These are phyloP conservation scores for Acer negundo DNA, from an alignment of 345 rosid genomes.

Conservation along the genomic window DNA sequence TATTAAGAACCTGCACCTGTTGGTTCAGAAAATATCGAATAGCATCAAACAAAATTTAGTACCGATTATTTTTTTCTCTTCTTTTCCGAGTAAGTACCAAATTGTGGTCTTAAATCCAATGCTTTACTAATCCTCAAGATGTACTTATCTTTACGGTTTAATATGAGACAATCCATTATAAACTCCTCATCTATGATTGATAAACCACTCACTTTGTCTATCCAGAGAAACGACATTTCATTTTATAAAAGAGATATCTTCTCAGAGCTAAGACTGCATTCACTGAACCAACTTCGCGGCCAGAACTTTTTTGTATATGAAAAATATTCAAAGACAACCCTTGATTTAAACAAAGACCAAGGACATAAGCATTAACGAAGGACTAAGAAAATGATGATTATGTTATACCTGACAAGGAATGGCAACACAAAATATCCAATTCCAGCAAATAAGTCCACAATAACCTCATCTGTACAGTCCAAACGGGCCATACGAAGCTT, in stretches of 20 bases:
- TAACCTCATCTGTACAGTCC: constrained; percentile 63
- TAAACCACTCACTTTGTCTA: neutral
- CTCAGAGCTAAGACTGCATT: neutral
- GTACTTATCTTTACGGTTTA: neutral
- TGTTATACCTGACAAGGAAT: constrained; percentile 78
- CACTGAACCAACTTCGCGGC: neutral
- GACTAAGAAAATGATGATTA: neutral
- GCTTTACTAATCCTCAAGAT: neutral
- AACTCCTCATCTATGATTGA: too few relatives aligned
- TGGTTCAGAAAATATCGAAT: neutral
- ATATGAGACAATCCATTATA: neutral
- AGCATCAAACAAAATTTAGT: neutral
- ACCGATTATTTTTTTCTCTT: neutral
- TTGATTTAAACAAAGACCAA: neutral
- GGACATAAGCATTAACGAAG: constrained; percentile 7
- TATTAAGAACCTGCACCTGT: neutral
- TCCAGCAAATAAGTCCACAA: constrained; percentile 92
- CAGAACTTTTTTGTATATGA: neutral
- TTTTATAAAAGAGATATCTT: neutral
- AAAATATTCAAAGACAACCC: neutral
- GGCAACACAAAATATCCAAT: constrained; percentile 89
- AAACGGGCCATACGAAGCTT: constrained; percentile 83
- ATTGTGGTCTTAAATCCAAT: neutral
- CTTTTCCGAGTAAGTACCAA: neutral
- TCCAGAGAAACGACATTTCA: neutral